Conservation (phyloP, 2,329 filamentous ascomycete species). For the Thelonectria olida region DNA sequence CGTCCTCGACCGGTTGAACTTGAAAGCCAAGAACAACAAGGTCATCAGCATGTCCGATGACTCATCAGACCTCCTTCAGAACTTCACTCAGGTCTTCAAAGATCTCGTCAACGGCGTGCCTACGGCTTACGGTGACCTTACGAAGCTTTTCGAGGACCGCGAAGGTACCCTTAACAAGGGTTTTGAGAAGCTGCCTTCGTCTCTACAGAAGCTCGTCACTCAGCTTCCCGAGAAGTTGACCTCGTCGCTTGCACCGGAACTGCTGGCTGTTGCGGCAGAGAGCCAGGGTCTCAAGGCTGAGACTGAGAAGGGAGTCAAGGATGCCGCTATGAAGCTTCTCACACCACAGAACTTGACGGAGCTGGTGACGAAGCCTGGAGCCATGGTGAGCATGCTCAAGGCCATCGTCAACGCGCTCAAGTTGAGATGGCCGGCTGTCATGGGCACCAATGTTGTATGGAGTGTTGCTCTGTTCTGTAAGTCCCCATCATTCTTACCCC, state of each 20-base stretch:
- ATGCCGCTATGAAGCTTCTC: constrained; percentile 72
- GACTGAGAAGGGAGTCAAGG: constrained; percentile 66
- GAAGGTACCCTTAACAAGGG: constrained; percentile 67
- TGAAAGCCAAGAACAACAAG: constrained; percentile 84
- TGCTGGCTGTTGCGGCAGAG: constrained; percentile 81
- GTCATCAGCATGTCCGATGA: constrained; percentile 87
- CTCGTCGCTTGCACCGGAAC: constrained; percentile 77
- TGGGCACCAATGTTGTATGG: constrained; percentile 92
- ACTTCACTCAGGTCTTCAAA: constrained; percentile 90
- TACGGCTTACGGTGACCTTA: constrained; percentile 92
- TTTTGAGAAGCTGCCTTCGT: constrained; percentile 76
- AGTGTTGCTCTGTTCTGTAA: constrained; percentile 87
- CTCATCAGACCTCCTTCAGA: constrained; percentile 80
- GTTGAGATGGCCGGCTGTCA: constrained; percentile 86
- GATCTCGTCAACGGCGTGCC: constrained; percentile 93
- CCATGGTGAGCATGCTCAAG: constrained; percentile 82
- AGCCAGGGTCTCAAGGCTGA: constrained; percentile 71
- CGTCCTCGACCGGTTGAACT: constrained; percentile 85
- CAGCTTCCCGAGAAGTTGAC: constrained; percentile 86
- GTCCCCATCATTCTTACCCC: constrained; percentile 40
- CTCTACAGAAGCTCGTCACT: constrained; percentile 87
- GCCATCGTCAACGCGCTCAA: constrained; percentile 92
- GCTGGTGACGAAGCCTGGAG: constrained; percentile 86
- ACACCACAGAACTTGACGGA: constrained; percentile 79
- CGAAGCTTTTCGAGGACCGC: constrained; percentile 66